A percentile compares a stretch with the other conserved stretches of the same genome.
Evolutionary conservation across 2,329 filamentous ascomycete species (phyloP).

Genomic region (Zymoseptoria ardabiliae): DNA sequence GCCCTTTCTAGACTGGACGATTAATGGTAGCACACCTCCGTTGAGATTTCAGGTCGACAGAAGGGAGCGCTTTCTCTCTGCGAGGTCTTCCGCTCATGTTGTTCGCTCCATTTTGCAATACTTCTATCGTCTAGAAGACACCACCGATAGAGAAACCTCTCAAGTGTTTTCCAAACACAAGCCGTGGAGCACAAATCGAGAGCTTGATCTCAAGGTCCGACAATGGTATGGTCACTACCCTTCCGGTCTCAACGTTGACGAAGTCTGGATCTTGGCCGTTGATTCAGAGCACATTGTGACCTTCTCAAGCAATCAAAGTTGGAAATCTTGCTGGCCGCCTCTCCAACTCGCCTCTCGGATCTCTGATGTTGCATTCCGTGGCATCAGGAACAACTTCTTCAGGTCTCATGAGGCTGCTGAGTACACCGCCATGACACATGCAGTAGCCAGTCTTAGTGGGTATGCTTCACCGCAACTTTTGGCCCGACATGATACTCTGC

Average conservation of each 20-base stretch:
- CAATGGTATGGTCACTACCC: conserved; percentile 39
- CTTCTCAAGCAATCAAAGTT: conserved; percentile 38
- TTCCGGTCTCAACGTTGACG: conserved; percentile 36
- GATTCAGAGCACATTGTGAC: conserved; percentile 37
- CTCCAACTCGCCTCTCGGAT: conserved; percentile 35
- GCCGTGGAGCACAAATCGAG: conserved; percentile 36
- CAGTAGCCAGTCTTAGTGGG: conserved; percentile 33
- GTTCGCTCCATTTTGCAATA: conserved; percentile 37
- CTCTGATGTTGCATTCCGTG: conserved; percentile 36
- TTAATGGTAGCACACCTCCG: conserved; percentile 32
- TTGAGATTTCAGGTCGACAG: conserved; percentile 37
- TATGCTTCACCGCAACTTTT: conserved; percentile 38
- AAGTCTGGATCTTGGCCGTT: conserved; percentile 37
- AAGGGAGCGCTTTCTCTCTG: conserved; percentile 35
- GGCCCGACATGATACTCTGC: conserved; percentile 36
- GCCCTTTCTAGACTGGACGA: conserved; percentile 37
- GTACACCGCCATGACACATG: conserved; percentile 34
- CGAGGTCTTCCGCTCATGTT: conserved; percentile 33
- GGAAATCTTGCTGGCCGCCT: conserved; percentile 38
- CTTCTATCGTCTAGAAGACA: conserved; percentile 39
- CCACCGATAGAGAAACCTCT: conserved; percentile 34
- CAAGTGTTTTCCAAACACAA: conserved; percentile 38
- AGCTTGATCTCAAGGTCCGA: conserved; percentile 36
- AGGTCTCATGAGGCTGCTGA: conserved; percentile 27
- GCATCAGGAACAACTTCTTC: conserved; percentile 34